Percentiles rank a stretch among this genome's conserved stretches.
Conservation (phyloP, 164 flowering plant genomes). For the Vitis riparia region DNA sequence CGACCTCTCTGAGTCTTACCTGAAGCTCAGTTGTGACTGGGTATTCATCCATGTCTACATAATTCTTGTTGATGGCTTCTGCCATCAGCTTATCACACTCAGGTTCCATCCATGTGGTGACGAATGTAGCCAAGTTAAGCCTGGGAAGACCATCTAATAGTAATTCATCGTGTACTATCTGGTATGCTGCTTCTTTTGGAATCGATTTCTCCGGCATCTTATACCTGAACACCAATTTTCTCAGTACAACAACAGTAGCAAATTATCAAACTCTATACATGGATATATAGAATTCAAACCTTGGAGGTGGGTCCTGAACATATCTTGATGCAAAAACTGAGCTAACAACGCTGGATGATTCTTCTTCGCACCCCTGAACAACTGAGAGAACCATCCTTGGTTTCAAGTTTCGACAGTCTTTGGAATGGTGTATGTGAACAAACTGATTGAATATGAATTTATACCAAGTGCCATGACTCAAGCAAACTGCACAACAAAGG, state of each 20-base stretch:
- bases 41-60: slow-evolving; percentile 43
- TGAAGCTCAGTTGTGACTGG: slow-evolving; percentile 44
- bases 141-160: slow-evolving; percentile 62
- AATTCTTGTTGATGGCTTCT: slow-evolving; percentile 38
- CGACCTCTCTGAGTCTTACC: background rate
- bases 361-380: background rate
- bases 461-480: too few relatives aligned
- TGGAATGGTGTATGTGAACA: too few relatives aligned
- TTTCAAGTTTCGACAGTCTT: too few relatives aligned
- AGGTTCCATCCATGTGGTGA: slow-evolving; percentile 45
- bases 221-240: slow-evolving; percentile 28
- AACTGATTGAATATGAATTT: too few relatives aligned
- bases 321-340: slow-evolving; percentile 31
- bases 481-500: too few relatives aligned
- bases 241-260: background rate
- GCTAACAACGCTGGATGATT: background rate
- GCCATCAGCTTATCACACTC: slow-evolving; percentile 40
- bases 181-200: slow-evolving; percentile 67
- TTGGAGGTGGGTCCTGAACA: slow-evolving; percentile 21
- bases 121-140: slow-evolving; percentile 58
- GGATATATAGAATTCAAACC: slow-evolving; percentile 1
- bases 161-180: slow-evolving; percentile 62
- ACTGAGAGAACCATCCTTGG: slow-evolving; percentile 10
- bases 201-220: slow-evolving; percentile 59
- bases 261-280: too few relatives aligned